Base-by-base conservation (phyloP, 441 rosid species). In the Rhodomyrtus psidioides region DNA sequence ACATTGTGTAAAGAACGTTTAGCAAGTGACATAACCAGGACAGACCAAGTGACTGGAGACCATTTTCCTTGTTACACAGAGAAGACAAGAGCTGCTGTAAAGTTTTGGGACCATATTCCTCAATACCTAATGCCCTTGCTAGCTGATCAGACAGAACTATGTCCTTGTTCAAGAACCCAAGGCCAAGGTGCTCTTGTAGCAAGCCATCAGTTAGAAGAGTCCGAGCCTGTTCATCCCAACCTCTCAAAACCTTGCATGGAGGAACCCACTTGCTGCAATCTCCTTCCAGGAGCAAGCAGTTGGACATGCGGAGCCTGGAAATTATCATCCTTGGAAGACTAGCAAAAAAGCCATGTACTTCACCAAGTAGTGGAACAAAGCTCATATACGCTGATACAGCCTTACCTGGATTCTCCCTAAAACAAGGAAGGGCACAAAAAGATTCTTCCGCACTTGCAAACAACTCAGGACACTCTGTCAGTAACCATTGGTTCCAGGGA, bases 401-500 rank as follows among this genome's bases (percentile, higher is more conserved):
- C 93, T 92, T 95, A 87, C 96, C 98, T 24, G 95, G 96, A 87
- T 89, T 93, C 59, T 91, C 95, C 86, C 85, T 91, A 86, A 95
- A 95, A 91, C 97, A 97, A 88, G 99, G 95, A 85, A 96, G 99
- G 84, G 91, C 89, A 90, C 98, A 94, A 86, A 96, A 97, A 70
- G 89, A 92, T 87, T 88, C 89, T 89, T 93, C 91, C 23, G 98
- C 97, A 88, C 89, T 88, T 26, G 94, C 93, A 93, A 97, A 95
- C 89, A 96, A 92, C 89, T 89, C 91, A 59, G 99, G 98, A 91
- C 93, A 92, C 83, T 94, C 93, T 55, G 97, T 92, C 92, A 96
- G 85, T 88, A 98, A 89, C 98, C 97, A 95, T 92, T 98, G 98
- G 89, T 98, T 98, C 99, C 99, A 98, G 87, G 98, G 94, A 89